These are phyloP conservation scores for Epichloe bromicola DNA, from an alignment of 2,329 filamentous ascomycete species.

Conservation along the genomic window DNA sequence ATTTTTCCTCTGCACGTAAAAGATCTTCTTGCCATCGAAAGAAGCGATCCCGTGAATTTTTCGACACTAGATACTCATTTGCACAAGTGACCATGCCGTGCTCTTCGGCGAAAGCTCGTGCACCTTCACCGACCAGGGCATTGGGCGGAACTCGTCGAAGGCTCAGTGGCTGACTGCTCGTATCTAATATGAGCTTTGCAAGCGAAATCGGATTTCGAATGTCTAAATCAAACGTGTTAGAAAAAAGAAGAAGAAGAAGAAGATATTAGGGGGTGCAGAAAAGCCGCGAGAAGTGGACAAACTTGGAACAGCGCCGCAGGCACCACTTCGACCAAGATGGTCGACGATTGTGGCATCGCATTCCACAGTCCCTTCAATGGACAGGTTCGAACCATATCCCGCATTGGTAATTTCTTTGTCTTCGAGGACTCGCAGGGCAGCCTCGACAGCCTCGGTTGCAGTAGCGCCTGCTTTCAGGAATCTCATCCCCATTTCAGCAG, in stretches of 20 bases:
- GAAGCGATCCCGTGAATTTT: conserved; percentile 66
- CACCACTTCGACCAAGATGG: conserved; percentile 80
- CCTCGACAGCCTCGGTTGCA: conserved; percentile 80
- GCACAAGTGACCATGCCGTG: conserved; percentile 62
- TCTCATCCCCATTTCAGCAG: conserved; percentile 71
- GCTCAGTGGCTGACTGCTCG: conserved; percentile 62
- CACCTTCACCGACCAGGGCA: conserved; percentile 74
- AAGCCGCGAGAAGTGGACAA: conserved; percentile 24
- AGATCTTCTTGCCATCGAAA: conserved; percentile 67
- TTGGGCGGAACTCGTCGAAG: conserved; percentile 86
- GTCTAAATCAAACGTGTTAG: conserved; percentile 35
- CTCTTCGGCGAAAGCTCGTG: conserved; percentile 72
- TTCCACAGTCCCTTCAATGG: conserved; percentile 81
- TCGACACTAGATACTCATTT: conserved; percentile 68
- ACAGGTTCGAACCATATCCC: conserved; percentile 88
- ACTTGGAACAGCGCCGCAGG: conserved; percentile 85
- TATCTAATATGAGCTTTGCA: conserved; percentile 70
- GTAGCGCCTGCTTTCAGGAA: conserved; percentile 66
- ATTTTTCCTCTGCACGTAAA: conserved; percentile 41
- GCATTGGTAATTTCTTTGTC: conserved; percentile 94
- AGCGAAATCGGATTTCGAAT: conserved; percentile 87
- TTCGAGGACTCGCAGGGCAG: conserved; percentile 76
- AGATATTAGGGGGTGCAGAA: too few relatives aligned
- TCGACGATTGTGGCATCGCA: conserved; percentile 92
- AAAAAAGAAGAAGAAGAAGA: too few relatives aligned